Base-by-base conservation (phyloP, 371 early-diverging fungal genomes). In the Apophysomyces trapeziformis region DNA sequence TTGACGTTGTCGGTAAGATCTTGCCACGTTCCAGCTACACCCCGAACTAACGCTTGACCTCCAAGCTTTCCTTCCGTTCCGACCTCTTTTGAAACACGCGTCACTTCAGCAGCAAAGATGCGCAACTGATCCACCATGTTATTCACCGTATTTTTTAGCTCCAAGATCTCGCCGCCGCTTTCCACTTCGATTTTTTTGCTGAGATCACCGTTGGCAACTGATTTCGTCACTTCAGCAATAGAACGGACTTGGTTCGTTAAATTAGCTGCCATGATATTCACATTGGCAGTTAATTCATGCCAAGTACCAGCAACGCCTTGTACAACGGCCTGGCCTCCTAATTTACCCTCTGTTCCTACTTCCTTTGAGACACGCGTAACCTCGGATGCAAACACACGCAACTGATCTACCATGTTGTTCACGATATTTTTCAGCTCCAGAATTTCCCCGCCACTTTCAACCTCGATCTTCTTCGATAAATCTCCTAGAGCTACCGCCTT, bases 1-100 rank as follows among this genome's bases (percentile, higher is more conserved):
- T 86, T 86, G 60, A 86, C 83, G 50, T 81, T 86, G 58, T 83
- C 78, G 2, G 88, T 88, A 21, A 88, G 73, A 38, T 82, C 84
- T 47, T 77, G 80, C 88, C 88, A 88, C 0, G 81, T 84, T 5
- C 88, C 88, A 38, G 67, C 83, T 5, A 85, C 85, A 32, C 72
- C 78, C 38, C 77, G 68, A 0, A 86, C 86, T 1, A 45, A 37
- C 3, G 75, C 77, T 47, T 76, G 76, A 1, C 78, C 74, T 7
- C 85, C 84, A 69, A 65, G 65, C 26, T 61, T 62, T 44, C 80
- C 80, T n/a, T 80, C 75, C 57, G 70, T 37, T 38, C 72, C 67
- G 63, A 75, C 72, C 58, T 73, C 69, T 58, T 54, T 60, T 2
- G 83, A 69, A 1, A 82, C 76, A 7, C 79, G 71, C 0, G 73